A percentile compares a stretch with the other conserved stretches of the same genome.
Evolutionary conservation across 306 rosid genomes (phyloP).

Genomic region (Herpetospermum pedunculosum): DNA sequence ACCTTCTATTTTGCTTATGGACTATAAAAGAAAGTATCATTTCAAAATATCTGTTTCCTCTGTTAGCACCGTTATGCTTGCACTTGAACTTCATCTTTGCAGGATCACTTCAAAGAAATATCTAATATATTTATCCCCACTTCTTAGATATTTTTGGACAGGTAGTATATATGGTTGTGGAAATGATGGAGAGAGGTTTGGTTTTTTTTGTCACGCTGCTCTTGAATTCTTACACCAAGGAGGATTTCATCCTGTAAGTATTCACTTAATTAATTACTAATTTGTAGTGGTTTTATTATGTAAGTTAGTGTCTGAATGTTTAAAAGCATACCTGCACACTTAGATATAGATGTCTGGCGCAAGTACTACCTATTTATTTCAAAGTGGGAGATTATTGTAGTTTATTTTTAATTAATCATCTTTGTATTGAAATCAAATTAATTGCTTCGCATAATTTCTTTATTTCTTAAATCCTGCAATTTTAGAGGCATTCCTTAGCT

Average conservation of each 20-base stretch:
- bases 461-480: background rate
- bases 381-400: background rate
- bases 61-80: background rate
- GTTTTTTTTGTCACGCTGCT: conserved; percentile 88
- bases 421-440: background rate
- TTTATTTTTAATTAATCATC: background rate
- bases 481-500: background rate
- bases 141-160: conserved; percentile 45
- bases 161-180: conserved; percentile 84
- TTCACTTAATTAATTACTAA: background rate
- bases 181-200: conserved; percentile 84
- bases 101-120: background rate
- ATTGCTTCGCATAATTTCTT: background rate
- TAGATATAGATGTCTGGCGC: background rate
- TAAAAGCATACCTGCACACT: background rate
- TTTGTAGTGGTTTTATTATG: background rate
- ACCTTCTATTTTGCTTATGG: background rate
- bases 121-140: background rate
- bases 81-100: conserved; percentile 2
- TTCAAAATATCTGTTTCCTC: background rate
- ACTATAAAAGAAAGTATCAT: background rate
- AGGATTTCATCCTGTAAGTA: conserved; percentile 89
- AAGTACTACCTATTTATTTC: background rate
- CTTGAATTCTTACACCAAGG: conserved; percentile 79
- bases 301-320: background rate